These are phyloP conservation scores for Amauroascus verrucosus DNA, from an alignment of 2,329 filamentous ascomycete species.

Conservation along the genomic window DNA sequence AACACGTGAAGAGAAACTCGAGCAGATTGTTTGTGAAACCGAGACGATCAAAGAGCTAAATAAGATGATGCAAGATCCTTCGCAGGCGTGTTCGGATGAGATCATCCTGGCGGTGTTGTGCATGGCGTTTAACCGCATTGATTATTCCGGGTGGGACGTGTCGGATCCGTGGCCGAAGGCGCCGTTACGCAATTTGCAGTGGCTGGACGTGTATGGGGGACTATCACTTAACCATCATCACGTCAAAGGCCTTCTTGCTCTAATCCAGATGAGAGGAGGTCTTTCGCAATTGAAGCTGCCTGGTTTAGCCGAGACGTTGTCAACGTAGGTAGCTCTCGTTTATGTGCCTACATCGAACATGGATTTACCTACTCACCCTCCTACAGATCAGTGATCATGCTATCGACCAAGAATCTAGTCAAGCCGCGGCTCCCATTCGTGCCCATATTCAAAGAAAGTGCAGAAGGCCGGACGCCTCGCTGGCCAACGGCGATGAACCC, in stretches of 20 bases:
- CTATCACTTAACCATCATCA: constrained; percentile 21
- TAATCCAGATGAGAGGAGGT: constrained; percentile 30
- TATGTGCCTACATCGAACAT: background rate
- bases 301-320: constrained; percentile 30
- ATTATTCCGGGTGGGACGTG: constrained; percentile 16
- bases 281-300: constrained; percentile 28
- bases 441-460: constrained; percentile 18
- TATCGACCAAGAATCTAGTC: constrained; percentile 20
- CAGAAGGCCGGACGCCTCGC: constrained; percentile 16
- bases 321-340: constrained; percentile 25
- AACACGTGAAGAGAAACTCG: constrained; percentile 16
- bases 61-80: constrained; percentile 19
- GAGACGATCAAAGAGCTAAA: constrained; percentile 24
- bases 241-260: constrained; percentile 21
- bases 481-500: constrained; percentile 14
- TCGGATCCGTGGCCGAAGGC: constrained; percentile 20
- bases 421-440: constrained; percentile 21
- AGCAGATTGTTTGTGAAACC: constrained; percentile 17
- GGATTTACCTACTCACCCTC: background rate
- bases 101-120: constrained; percentile 23
- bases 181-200: constrained; percentile 21
- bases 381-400: constrained; percentile 19
- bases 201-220: constrained; percentile 22
- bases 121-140: constrained; percentile 22
- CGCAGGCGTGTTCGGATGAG: constrained; percentile 20